Base-by-base conservation (phyloP, 2,329 filamentous ascomycete species). In the Penicillium digitatum region DNA sequence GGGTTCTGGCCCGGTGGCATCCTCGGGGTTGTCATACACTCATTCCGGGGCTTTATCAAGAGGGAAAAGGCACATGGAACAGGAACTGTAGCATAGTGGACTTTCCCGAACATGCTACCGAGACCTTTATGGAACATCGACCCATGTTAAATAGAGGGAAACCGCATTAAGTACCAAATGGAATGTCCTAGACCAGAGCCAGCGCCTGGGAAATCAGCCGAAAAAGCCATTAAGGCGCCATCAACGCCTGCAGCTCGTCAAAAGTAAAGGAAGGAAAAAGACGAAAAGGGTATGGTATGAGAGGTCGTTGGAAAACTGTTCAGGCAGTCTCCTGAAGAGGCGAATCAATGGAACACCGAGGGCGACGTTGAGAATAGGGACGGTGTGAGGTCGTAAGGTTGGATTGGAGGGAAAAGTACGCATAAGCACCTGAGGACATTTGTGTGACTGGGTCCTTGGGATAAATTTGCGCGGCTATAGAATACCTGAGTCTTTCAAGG, bases 401-500 rank as follows among this genome's bases (percentile, higher is more conserved):
- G 26, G 18, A 32, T 50, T 35, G 40, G 20, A 34, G 37, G 9
- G 12, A 44, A 27, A 31, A 43, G 39, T 38, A 4, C 20, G 22
- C 27, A 18, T 32, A 27, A 18, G 35, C 47, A 42, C 27, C 39
- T 16, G 48, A 40, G 22, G 22, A n/a, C 22, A 31, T 7, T 24
- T 20, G 10, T 18, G 32, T 26, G 42, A 20, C 45, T 45, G 22
- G 32, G 31, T 46, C 18, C 22, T 34, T 26, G 12, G 27, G 37
- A 48, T 34, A 59, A 46, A 56, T 43, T 35, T 22, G 35, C 38
- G 24, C 26, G 35, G 24, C 59, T 60, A 91, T 66, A 99, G 84
- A 74, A 99, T 97, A 64, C 94, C 94, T 22, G 94, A 97, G 74
- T 99, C 94, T 78, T 95, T 96, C 65, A 99, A 83, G 45, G 94